A percentile compares a stretch with the other conserved stretches of the same genome.
These are phyloP conservation scores for Oryza nivara DNA, from an alignment of 176 grass and related monocot species.

Conservation along the genomic window DNA sequence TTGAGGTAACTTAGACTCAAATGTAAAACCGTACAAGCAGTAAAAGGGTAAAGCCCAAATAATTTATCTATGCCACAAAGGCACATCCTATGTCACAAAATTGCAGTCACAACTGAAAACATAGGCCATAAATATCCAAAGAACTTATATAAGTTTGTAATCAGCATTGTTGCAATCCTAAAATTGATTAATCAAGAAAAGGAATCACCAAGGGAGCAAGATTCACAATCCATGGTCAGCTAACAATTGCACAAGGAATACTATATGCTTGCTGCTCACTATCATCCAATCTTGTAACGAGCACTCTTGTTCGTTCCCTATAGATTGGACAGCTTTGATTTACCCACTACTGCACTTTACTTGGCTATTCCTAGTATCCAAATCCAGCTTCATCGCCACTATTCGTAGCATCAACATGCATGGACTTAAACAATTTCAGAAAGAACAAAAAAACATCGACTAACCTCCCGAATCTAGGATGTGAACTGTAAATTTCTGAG, in stretches of 20 bases:
- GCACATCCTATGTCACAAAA: not conserved
- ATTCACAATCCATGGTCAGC: not conserved
- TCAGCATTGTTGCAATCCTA: not conserved
- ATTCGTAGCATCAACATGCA: slow-evolving; percentile 30
- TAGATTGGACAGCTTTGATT: not conserved
- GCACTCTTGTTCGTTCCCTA: too few species aligned
- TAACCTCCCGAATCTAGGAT: slow-evolving; percentile 6
- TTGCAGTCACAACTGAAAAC: not conserved
- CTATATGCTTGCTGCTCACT: not conserved
- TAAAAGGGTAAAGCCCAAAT: too few species aligned
- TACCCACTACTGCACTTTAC: not conserved
- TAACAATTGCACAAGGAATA: not conserved
- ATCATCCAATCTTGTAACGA: not conserved
- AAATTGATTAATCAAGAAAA: not conserved
- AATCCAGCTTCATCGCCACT: slow-evolving; percentile 17
- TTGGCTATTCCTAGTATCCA: too few species aligned
- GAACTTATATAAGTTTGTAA: not conserved
- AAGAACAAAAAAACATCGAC: slow-evolving; percentile 23
- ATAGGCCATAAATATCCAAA: not conserved
- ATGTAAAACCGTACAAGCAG: too few species aligned
- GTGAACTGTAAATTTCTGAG: slow-evolving; percentile 29
- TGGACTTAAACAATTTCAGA: slow-evolving; percentile 5
- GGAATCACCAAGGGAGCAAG: not conserved
- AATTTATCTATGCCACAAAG: not conserved
- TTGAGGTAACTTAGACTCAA: too few species aligned